Base-by-base conservation (phyloP, 1,284 basidiomycete species). In the Cryptococcus sp. region DNA sequence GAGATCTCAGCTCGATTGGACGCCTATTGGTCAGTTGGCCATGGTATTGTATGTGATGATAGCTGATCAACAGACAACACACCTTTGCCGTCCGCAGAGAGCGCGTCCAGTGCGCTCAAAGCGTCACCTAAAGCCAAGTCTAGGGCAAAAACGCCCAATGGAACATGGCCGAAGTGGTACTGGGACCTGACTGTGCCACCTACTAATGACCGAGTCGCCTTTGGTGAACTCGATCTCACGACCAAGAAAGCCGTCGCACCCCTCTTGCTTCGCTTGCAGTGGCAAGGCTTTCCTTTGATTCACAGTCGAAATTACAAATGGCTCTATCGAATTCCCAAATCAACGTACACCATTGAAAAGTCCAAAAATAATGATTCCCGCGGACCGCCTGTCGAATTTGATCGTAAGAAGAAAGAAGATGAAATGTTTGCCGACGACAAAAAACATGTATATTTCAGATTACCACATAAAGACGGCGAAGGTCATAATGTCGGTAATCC, bases 381-480 rank as follows among this genome's bases (percentile, higher is more conserved):
- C 9, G 49, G 55, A 4, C 54, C 52, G 14, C 51, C 55, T 11
- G 55, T 63, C 21, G 16, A 16, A 19, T 65, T 67, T n/a, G 51
- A 45, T 10, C 37, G 45, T 11, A 45, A 44, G 0, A 42, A 47
- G 2, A 54, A 50, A 14, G 56, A 52, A 14, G 63, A 69, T 50
- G 57, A 64, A 21, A 47, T 40, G 4, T 46, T 65, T n/a, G 48
- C 32, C 11, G 44, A 46, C 19, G 66, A 73, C 44, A 36, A 13
- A 4, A 48, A 61, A 7, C 56, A 67, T 41, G 42, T 54, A 1
- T 98, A 91, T 74, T 90, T 90, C 79, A 94, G 96, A 74, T 80
- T 98, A 1, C 96, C 93, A 1, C 96, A 98, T 76, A 91, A 92
- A 66, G 90, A 93, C 61, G 94, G 96, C 2, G 94, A 96, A 56